These are phyloP conservation scores for Erodium trifolium DNA, from an alignment of 441 rosid species.

Conservation along the genomic window DNA sequence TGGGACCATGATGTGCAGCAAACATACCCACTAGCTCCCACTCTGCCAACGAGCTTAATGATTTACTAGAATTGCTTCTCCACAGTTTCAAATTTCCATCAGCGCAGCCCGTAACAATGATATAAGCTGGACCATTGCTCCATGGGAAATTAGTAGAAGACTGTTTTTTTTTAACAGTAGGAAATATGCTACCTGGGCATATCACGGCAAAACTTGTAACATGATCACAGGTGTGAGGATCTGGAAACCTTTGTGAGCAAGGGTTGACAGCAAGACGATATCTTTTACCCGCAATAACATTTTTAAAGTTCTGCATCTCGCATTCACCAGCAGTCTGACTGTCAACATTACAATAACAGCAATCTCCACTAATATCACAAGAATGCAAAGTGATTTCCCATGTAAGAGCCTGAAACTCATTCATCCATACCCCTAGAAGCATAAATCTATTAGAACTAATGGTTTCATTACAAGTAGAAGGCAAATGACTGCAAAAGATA, in stretches of 20 bases:
- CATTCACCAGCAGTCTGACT: slow-evolving; percentile 29
- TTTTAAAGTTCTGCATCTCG: slow-evolving; percentile 40
- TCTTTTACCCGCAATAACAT: slow-evolving; percentile 36
- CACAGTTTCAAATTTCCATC: slow-evolving; percentile 83
- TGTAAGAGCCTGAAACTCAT: slow-evolving; percentile 54
- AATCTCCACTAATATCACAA: slow-evolving; percentile 30
- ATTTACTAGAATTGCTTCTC: slow-evolving; percentile 46
- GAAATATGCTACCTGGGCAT: slow-evolving; percentile 38
- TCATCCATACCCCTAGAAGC: slow-evolving; percentile 71
- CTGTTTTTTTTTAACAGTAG: slow-evolving; percentile 25
- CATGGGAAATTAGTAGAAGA: slow-evolving; percentile 24
- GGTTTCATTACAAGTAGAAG: slow-evolving; percentile 45
- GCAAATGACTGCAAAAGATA: slow-evolving; percentile 54
- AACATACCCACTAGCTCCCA: slow-evolving; percentile 88
- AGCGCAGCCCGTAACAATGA: slow-evolving; percentile 74
- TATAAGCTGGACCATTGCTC: slow-evolving; percentile 43
- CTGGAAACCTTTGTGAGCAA: slow-evolving; percentile 61
- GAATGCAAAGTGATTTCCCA: slow-evolving; percentile 70
- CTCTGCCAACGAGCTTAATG: slow-evolving; percentile 24
- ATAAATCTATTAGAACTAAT: slow-evolving; percentile 42
- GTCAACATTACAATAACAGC: slow-evolving; percentile 42
- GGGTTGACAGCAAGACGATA: slow-evolving; percentile 47
- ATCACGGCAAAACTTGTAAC: slow-evolving; percentile 69
- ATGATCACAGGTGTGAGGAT: slow-evolving; percentile 43
- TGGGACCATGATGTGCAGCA: slow-evolving; percentile 49